Base-by-base conservation (phyloP, 257 asterid genomes). In the Datura wrightii region DNA sequence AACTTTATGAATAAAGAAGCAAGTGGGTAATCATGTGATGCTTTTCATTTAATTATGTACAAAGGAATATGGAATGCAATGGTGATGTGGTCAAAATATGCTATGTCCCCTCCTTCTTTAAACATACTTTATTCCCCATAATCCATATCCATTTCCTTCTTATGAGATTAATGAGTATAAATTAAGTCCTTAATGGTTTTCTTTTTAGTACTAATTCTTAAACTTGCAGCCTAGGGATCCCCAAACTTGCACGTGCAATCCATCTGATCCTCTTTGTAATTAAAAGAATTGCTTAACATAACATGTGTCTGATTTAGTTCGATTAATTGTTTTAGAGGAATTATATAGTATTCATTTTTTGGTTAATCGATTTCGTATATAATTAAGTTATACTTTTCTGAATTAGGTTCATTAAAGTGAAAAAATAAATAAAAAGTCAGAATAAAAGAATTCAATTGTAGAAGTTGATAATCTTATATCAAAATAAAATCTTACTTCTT, bases 1-100 rank as follows among this genome's bases (percentile, higher is more conserved):
- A 76, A 24, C 81, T 74, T 24, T 74, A 74, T 50, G 3, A 76
- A 76, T 24, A 50, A 76, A 76, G 60, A 76, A 76, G 24, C 44
- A 13, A 50, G 82, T 50, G 46, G 62, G 59, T 74, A 74, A 76
- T 76, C 82, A 76, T 50, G 62, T 50, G 44, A 50, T 76, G 24
- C 81, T 74, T 74, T 48, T 24, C n/a, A 19, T 24, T 48, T 14
- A 5, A 58, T 50, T 19, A 65, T 65, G 31, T 31, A 62, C 2
- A 9, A 58, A 50, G 31, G 44, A 50, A 76, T 50, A 50, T 50
- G 59, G 82, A 76, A 76, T 76, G 50, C 62, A 50, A 76, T 14
- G 81, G 24, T 19, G 62, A 46, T 76, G 55, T 56, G 82, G 46
- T 76, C 82, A 13, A 50, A 24, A 65, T 65, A 65, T 65, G 72